Evolutionary conservation across 176 grass and related monocot genomes (phyloP), one percentile per base, ranked within the genome.

Genomic region (Pontederia crassipes): DNA sequence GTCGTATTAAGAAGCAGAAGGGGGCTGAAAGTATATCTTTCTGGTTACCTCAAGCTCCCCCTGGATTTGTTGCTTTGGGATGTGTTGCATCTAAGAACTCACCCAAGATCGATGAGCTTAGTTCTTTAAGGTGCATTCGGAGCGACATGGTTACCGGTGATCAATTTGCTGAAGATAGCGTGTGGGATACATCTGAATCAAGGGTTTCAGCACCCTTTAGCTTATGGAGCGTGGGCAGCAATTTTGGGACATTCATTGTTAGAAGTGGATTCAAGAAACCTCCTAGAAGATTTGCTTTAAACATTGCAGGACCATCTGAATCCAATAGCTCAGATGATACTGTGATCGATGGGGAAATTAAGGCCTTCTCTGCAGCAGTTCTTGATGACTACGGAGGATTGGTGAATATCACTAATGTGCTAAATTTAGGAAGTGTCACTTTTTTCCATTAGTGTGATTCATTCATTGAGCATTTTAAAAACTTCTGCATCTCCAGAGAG

Each of bases 301-400:
- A 85, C 70, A 71, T 96, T 79, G 72, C 78, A 49, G 72, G 70
- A 48, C 83, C 78, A 54, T 68, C 81, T 74, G 73, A 66, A 77
- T 78, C 83, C 3, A 75, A 72, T 70, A 85, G 64, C 57, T 87
- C 86, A 53, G 86, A 88, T 66, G 87, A 29, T 58, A 90, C 85
- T 48, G 85, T 87, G 66, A 82, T 96, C 70, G 86, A 87, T 72
- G 92, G 86, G 28, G 78, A 85, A 77, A 81, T 96, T 49, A 90
- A 87, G 72, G 67, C 83, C 17, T 81, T 96, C 65, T 90, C 92
- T 82, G 87, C 86, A 7, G 83, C 83, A 75, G 82, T 84, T 50
- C 90, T 87, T 80, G 92, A 96, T 85, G 92, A 96, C 80, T 90
- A 82, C 68, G 92, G 92, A 48, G 92, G 92, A 77, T 67, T 90